Percentiles rank a stretch among this genome's conserved stretches.
phyloP scores from a whole-genome alignment of 1,139 yeast genomes.

The Petasospora rhodanensis region DNA sequence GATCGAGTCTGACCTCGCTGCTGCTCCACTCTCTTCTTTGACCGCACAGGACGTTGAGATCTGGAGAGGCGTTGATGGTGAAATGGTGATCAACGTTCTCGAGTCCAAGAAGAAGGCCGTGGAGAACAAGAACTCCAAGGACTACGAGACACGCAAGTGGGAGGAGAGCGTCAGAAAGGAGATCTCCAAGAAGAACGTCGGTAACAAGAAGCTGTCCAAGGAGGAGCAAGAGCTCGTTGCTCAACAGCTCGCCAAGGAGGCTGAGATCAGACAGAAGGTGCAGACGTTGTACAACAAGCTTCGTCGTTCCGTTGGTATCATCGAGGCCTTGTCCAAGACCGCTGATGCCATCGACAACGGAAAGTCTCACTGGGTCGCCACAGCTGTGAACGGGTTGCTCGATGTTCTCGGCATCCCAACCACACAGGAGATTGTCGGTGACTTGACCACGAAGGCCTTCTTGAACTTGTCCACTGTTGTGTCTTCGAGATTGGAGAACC shows the following conservation, averaged over 20 bases:
- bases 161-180: conserved; percentile 79
- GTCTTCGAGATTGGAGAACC: conserved; percentile 46
- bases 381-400: conserved; percentile 47
- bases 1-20: conserved; percentile 40
- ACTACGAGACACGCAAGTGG: conserved; percentile 86
- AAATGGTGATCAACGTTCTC: conserved; percentile 62
- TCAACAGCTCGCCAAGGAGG: conserved; percentile 60
- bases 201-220: conserved; percentile 54
- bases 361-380: conserved; percentile 66
- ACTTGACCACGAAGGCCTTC: conserved; percentile 34
- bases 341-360: conserved; percentile 64
- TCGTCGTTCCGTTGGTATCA: conserved; percentile 47
- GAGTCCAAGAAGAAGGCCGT: conserved; percentile 35
- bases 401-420: conserved; percentile 35
- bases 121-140: conserved; percentile 62
- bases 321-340: conserved; percentile 47
- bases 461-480: conserved; percentile 39
- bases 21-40: conserved; percentile 27
- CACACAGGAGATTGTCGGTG: conserved; percentile 39
- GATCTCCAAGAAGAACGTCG: conserved; percentile 50
- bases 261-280: conserved; percentile 46
- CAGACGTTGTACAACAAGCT: conserved; percentile 35
- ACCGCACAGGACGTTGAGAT: conserved; percentile 48
- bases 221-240: conserved; percentile 67
- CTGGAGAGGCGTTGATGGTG: conserved; percentile 68